Evolutionary conservation across 164 flowering plant species (phyloP).

Genomic region (Vitis cinerea): DNA sequence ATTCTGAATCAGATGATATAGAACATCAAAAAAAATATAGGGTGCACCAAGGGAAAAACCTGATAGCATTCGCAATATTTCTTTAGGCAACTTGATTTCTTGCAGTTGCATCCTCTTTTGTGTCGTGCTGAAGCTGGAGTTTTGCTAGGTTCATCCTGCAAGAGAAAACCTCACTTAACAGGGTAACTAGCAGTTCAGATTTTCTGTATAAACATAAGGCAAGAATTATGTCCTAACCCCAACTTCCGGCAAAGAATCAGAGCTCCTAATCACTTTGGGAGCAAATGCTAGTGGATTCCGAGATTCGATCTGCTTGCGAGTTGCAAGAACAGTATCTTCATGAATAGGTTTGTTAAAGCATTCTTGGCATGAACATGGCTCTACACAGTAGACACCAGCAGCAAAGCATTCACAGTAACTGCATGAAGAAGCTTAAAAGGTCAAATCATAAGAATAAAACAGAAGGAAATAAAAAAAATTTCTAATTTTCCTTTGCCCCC

Average conservation of each 20-base stretch:
- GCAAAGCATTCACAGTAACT: constrained; percentile 97
- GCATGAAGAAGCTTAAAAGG: constrained; percentile 22
- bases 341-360: constrained; percentile 84
- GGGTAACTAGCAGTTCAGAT: constrained; percentile 6
- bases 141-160: constrained; percentile 75
- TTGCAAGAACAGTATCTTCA: constrained; percentile 80
- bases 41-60: constrained; percentile 42
- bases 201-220: not conserved
- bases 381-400: constrained; percentile 91
- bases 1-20: constrained; percentile 15
- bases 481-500: not conserved
- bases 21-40: constrained; percentile 7
- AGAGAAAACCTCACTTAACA: not conserved
- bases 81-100: constrained; percentile 92
- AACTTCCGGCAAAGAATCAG: constrained; percentile 50
- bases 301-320: constrained; percentile 86
- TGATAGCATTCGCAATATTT: constrained; percentile 99
- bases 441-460: constrained; percentile 2
- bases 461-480: too few relatives aligned
- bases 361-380: constrained; percentile 81
- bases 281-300: constrained; percentile 93
- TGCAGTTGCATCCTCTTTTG: constrained; percentile 99
- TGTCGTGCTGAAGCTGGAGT: constrained; percentile 97
- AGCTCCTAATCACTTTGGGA: constrained; percentile 74
- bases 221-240: constrained; percentile 39